Evolutionary conservation across 2,329 filamentous ascomycete genomes (phyloP).

Genomic region (Fusarium armeniacum): DNA sequence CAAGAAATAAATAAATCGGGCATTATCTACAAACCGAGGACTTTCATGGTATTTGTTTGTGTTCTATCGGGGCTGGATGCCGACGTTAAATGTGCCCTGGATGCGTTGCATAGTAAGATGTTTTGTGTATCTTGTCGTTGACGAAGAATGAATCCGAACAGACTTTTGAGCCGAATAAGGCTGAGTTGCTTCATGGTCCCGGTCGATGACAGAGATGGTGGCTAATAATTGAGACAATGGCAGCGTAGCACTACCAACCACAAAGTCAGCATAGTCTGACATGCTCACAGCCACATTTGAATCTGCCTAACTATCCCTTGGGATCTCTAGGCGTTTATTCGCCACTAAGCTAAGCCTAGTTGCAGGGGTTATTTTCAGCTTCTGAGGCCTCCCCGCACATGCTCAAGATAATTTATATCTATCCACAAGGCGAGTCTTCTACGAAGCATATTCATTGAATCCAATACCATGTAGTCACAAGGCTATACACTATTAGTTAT

Average conservation of each 20-base stretch:
- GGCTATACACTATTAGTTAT: background rate
- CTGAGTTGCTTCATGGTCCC: no score
- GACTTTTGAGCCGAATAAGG: no score
- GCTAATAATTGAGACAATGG: background rate
- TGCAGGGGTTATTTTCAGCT: background rate
- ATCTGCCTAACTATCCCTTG: background rate
- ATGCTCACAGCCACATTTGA: background rate
- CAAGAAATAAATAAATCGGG: no score
- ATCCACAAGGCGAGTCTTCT: background rate
- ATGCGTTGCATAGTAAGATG: no score
- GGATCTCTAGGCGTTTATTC: rapidly evolving
- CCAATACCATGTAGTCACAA: no score
- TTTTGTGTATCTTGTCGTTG: no score
- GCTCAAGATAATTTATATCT: background rate
- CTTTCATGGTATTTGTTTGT: no score
- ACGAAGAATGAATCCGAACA: no score
- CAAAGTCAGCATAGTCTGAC: background rate
- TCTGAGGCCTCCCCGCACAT: background rate
- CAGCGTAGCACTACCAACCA: background rate
- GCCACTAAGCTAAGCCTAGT: background rate
- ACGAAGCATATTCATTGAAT: background rate
- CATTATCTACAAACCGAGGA: background rate
- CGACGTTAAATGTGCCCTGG: no score
- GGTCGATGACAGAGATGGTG: rapidly evolving
- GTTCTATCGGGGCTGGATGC: no score